Conservation (phyloP, 495 filamentous ascomycete genomes). For the Oidiodendron maius region DNA sequence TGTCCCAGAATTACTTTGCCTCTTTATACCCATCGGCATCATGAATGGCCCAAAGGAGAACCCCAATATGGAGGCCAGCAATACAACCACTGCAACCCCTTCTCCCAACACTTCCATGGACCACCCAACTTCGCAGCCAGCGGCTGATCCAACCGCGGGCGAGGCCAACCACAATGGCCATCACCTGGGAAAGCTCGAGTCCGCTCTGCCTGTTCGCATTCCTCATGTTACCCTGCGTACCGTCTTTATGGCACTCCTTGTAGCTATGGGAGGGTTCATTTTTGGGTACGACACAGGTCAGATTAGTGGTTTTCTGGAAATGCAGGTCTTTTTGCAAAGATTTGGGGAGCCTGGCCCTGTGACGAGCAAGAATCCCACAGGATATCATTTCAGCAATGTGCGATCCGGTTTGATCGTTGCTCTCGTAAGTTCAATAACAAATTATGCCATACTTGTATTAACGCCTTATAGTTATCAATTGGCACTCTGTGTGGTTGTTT, state of each 20-base stretch:
- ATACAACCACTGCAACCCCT: neutral
- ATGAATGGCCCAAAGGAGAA: neutral
- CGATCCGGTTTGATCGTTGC: conserved; percentile 52
- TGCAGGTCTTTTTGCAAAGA: conserved; percentile 42
- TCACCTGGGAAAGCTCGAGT: conserved; percentile 1
- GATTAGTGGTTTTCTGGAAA: conserved; percentile 56
- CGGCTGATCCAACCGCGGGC: neutral
- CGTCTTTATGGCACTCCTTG: conserved; percentile 31
- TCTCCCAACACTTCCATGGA: neutral
- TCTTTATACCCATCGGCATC: too few species aligned
- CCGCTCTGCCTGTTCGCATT: conserved; percentile 20
- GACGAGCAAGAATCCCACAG: conserved; percentile 30
- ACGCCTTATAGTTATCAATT: conserved; percentile 62
- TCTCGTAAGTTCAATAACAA: conserved; percentile 30
- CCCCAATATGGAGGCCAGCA: neutral
- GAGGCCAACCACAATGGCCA: neutral
- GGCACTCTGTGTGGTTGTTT: conserved; percentile 85
- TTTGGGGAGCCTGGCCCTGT: conserved; percentile 27
- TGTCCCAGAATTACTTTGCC: too few species aligned
- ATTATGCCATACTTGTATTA: too few species aligned
- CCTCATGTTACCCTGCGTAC: conserved; percentile 49
- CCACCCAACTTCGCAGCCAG: neutral
- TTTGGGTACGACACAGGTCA: conserved; percentile 67
- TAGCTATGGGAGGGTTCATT: conserved; percentile 68
- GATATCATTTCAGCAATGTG: conserved; percentile 51